phyloP scores from a whole-genome alignment of 2,329 filamentous ascomycete species.

The Ophiocordyceps robertsii region DNA sequence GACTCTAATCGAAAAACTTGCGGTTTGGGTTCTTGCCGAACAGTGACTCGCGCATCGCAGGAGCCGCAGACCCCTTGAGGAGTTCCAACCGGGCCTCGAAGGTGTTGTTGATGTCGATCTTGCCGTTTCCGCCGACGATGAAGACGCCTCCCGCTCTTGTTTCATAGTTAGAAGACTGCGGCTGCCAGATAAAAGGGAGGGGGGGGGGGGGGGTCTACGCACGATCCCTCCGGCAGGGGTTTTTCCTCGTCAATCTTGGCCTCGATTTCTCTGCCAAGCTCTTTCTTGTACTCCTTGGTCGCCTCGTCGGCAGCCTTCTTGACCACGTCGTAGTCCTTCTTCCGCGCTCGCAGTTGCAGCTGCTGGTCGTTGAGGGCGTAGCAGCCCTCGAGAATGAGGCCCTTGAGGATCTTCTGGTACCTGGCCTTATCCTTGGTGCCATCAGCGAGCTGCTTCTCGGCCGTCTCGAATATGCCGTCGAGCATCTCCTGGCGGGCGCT shows the following conservation, averaged over 20 bases:
- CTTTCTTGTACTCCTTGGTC: constrained; percentile 71
- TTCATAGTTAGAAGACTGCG: neutral
- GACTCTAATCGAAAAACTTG: constrained; percentile 78
- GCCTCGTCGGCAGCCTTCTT: constrained; percentile 70
- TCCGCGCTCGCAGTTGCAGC: constrained; percentile 59
- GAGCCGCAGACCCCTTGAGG: constrained; percentile 73
- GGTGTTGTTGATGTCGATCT: constrained; percentile 98
- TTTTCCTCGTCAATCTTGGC: constrained; percentile 67
- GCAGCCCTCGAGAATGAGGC: constrained; percentile 75
- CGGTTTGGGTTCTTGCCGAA: constrained; percentile 94
- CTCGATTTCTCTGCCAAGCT: constrained; percentile 53
- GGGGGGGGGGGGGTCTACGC: constrained; percentile 33
- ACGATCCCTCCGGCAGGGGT: constrained; percentile 71
- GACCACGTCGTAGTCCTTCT: constrained; percentile 63
- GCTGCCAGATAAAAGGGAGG: constrained; percentile 8
- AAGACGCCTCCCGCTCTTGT: constrained; percentile 68
- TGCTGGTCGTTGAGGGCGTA: constrained; percentile 78
- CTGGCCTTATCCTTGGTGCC: constrained; percentile 56
- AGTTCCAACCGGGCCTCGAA: constrained; percentile 82
- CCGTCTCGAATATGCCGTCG: constrained; percentile 75
- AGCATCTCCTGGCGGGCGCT: constrained; percentile 80
- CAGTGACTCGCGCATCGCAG: constrained; percentile 69
- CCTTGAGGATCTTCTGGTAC: constrained; percentile 66
- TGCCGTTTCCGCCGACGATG: constrained; percentile 71
- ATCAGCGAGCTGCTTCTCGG: constrained; percentile 54